phyloP scores from a whole-genome alignment of 2,329 filamentous ascomycete genomes.

The Botrytis squamosa region DNA sequence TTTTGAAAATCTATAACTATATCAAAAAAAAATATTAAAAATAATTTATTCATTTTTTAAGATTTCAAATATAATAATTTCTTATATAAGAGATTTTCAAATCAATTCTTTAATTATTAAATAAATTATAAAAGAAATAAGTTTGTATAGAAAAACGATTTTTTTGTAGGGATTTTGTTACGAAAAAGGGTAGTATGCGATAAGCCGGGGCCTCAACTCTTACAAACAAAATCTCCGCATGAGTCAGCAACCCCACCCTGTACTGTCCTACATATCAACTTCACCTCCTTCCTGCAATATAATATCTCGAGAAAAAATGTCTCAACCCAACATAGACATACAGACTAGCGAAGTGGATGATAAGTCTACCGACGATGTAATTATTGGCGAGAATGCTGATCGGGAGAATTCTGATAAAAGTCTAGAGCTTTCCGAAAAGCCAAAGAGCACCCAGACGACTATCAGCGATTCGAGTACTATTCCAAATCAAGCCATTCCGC shows the following conservation, averaged over 20 bases:
- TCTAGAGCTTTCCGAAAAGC: neutral
- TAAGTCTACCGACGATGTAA: neutral
- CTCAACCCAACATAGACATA: neutral
- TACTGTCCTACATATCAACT: neutral
- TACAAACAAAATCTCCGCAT: neutral
- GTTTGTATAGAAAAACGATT: too few species aligned
- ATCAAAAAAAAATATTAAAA: too few species aligned
- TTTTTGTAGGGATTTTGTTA: too few species aligned
- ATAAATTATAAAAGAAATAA: too few species aligned
- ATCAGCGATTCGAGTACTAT: neutral
- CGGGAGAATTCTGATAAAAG: accelerated
- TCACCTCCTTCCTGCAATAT: neutral
- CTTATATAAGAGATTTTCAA: too few species aligned
- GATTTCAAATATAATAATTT: too few species aligned
- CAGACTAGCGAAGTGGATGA: neutral
- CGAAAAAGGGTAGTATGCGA: too few species aligned
- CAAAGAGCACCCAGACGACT: neutral
- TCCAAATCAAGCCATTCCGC: neutral
- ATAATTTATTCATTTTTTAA: too few species aligned
- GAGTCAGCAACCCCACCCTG: slow-evolving; percentile 11
- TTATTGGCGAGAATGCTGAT: neutral
- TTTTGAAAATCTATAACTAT: too few species aligned
- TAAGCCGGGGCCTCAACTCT: too few species aligned
- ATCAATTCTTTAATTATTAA: too few species aligned
- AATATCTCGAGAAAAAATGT: neutral